Evolutionary conservation across 306 rosid species (phyloP).

Genomic region (Gastrolobium villosum): DNA sequence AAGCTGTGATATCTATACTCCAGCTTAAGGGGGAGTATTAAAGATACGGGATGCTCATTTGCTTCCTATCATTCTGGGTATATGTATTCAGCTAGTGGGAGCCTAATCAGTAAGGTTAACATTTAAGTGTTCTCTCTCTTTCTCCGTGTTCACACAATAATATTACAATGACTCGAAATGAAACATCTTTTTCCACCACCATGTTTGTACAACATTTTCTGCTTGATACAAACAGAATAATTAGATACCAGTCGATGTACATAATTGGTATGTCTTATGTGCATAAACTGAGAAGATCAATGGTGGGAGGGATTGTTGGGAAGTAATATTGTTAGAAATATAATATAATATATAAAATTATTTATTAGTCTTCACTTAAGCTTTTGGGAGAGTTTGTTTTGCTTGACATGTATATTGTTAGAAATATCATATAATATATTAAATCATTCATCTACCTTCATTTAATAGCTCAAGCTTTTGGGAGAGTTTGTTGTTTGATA

Average conservation of each 20-base stretch:
- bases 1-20: constrained; percentile 5
- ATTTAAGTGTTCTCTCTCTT: constrained; percentile 1
- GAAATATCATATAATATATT: too few relatives aligned
- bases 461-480: too few relatives aligned
- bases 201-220: background rate
- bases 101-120: constrained; percentile 10
- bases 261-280: background rate
- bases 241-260: background rate
- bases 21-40: background rate
- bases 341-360: too few relatives aligned
- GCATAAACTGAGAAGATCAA: constrained; percentile 13
- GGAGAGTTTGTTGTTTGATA: too few relatives aligned
- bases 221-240: background rate
- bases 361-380: too few relatives aligned
- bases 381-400: too few relatives aligned
- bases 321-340: background rate
- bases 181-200: constrained; percentile 15
- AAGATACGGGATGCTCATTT: background rate
- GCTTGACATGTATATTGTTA: too few relatives aligned
- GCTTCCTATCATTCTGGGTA: background rate
- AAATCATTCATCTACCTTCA: too few relatives aligned
- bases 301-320: background rate
- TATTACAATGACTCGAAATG: constrained; percentile 19
- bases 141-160: background rate
- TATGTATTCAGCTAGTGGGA: background rate